Evolutionary conservation across 352 stramenopile genomes (phyloP).

Genomic region (Lagenidium giganteum): DNA sequence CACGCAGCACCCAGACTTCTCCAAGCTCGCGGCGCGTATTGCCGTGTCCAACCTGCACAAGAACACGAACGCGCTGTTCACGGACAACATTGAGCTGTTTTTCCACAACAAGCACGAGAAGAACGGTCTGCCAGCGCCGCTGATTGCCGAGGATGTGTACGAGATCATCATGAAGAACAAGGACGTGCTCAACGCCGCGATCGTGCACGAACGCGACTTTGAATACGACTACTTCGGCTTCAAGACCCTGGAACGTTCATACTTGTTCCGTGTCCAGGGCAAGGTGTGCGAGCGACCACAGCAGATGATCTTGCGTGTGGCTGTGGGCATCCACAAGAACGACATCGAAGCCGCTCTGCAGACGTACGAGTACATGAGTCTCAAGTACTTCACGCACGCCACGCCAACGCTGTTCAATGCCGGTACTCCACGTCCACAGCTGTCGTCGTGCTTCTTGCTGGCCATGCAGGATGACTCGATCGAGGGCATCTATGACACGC

Average conservation of each 20-base stretch:
- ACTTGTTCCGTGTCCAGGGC: constrained; percentile 95
- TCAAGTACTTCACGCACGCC: constrained; percentile 98
- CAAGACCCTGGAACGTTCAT: constrained; percentile 98
- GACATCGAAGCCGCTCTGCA: constrained; percentile 93
- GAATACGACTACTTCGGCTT: constrained; percentile 99
- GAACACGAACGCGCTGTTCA: constrained; percentile 96
- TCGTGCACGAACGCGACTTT: constrained; percentile 98
- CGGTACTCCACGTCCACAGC: constrained; percentile 96
- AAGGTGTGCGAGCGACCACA: constrained; percentile 97
- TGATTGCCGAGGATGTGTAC: constrained; percentile 96
- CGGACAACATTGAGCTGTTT: constrained; percentile 91
- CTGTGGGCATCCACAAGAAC: constrained; percentile 96
- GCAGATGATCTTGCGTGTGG: constrained; percentile 99
- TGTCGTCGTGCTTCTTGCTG: constrained; percentile 98
- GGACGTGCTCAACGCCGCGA: constrained; percentile 94
- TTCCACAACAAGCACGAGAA: constrained; percentile 96
- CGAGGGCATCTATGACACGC: constrained; percentile 99
- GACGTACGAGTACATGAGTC: constrained; percentile 98
- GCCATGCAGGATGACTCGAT: constrained; percentile 99
- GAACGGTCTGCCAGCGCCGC: constrained; percentile 87
- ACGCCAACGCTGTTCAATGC: constrained; percentile 99
- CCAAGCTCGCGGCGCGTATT: constrained; percentile 97
- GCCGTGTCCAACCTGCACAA: constrained; percentile 99
- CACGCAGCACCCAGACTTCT: constrained; percentile 99
- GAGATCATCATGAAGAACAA: constrained; percentile 94